These are phyloP conservation scores for Jatropha multifida DNA, from an alignment of 441 rosid species.

Conservation along the genomic window DNA sequence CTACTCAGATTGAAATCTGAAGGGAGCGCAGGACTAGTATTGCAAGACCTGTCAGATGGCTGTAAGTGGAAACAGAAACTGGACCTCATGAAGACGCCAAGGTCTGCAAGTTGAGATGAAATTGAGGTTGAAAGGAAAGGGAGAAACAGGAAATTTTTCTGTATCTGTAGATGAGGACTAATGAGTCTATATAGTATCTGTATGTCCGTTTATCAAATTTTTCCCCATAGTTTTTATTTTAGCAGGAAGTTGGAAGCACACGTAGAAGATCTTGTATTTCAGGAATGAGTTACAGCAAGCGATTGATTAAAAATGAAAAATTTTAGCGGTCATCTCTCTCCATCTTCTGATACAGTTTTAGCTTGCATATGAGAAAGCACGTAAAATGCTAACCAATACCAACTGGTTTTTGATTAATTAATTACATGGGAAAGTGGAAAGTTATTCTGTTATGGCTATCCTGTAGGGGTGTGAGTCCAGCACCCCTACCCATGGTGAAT, in stretches of 20 bases:
- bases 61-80: background rate
- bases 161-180: slow-evolving; percentile 3
- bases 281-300: slow-evolving; percentile 10
- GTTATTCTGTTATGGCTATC: no score
- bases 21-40: background rate
- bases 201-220: background rate
- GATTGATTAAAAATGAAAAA: background rate
- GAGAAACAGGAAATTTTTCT: background rate
- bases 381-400: background rate
- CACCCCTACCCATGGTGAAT: no score
- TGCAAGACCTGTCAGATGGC: background rate
- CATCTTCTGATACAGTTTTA: background rate
- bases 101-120: slow-evolving; percentile 7
- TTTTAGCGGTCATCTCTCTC: background rate
- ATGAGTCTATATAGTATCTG: slow-evolving; percentile 2
- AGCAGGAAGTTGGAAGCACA: background rate
- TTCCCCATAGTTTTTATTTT: background rate
- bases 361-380: background rate
- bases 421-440: no score
- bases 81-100: background rate
- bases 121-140: background rate
- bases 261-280: background rate
- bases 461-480: no score
- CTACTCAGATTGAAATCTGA: slow-evolving; percentile 29
- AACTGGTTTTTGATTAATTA: no score